A percentile compares a stretch with the other conserved stretches of the same genome.
Conservation (phyloP, 179 eudicot genomes). For the Spergularia azorica region DNA sequence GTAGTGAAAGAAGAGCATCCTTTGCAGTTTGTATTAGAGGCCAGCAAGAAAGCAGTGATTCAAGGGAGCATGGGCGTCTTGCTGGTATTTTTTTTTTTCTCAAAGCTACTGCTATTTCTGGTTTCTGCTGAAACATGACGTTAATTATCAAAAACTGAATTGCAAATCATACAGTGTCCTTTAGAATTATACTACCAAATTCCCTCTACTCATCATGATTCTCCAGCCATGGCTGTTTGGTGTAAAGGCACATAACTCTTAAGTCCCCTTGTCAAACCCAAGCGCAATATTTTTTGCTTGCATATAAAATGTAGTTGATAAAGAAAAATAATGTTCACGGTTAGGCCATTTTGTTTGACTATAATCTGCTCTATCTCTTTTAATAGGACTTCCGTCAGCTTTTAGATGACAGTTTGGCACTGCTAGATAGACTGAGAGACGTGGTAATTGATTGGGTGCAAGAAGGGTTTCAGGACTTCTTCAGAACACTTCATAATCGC, state of each 20-base stretch:
- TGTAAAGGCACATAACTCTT: neutral
- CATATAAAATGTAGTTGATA: neutral
- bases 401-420: constrained; percentile 68
- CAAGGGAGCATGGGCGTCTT: constrained; percentile 87
- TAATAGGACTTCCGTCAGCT: constrained; percentile 74
- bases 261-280: constrained; percentile 13
- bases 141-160: neutral
- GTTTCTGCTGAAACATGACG: constrained; percentile 7
- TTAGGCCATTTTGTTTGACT: constrained; percentile 11
- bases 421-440: constrained; percentile 69
- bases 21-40: constrained; percentile 66
- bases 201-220: neutral
- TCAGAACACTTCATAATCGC: constrained; percentile 63
- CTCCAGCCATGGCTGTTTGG: neutral
- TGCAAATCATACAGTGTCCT: constrained; percentile 6
- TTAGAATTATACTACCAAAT: neutral
- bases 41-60: constrained; percentile 81
- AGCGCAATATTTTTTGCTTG: neutral
- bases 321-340: neutral
- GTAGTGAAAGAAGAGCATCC: constrained; percentile 58
- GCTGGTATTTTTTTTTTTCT: constrained; percentile 54
- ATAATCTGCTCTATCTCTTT: constrained; percentile 6
- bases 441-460: constrained; percentile 79
- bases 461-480: constrained; percentile 93
- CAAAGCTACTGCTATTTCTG: constrained; percentile 1